Conservation (phyloP, 23 red algal species). For the Gracilariopsis chorda region DNA sequence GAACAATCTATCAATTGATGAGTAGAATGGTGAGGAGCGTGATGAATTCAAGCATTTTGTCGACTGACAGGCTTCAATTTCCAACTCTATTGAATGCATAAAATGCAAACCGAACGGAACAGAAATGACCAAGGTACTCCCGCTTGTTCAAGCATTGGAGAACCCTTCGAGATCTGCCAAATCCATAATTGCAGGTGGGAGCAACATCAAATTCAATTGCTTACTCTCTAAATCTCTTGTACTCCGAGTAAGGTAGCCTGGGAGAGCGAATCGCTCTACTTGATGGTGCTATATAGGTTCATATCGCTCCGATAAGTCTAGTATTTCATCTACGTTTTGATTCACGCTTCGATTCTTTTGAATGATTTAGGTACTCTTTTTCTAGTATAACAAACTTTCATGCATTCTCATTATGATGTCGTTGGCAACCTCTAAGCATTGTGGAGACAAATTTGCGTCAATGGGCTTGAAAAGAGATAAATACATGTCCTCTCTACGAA, state of each 20-base stretch:
- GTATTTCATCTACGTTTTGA: not conserved
- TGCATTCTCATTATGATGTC: constrained; percentile 30
- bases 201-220: too few species aligned
- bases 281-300: too few species aligned
- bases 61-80: not conserved
- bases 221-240: too few species aligned
- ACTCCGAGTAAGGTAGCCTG: too few species aligned
- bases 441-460: constrained; percentile 5
- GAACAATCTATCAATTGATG: not conserved
- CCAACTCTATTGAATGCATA: not conserved
- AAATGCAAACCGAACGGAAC: not conserved
- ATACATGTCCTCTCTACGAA: constrained; percentile 4
- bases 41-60: not conserved
- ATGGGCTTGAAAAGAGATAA: not conserved
- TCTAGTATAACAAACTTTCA: not conserved
- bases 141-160: not conserved
- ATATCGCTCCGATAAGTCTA: not conserved
- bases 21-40: too few species aligned
- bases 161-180: not conserved
- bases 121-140: not conserved
- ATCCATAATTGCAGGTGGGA: not conserved
- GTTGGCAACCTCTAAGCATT: constrained; percentile 32
- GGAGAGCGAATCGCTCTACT: too few species aligned
- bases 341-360: not conserved
- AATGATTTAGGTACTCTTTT: not conserved